Percentiles rank a stretch among this genome's conserved stretches.
Evolutionary conservation across 2,329 filamentous ascomycete species (phyloP).

Genomic region (Apiospora marii): DNA sequence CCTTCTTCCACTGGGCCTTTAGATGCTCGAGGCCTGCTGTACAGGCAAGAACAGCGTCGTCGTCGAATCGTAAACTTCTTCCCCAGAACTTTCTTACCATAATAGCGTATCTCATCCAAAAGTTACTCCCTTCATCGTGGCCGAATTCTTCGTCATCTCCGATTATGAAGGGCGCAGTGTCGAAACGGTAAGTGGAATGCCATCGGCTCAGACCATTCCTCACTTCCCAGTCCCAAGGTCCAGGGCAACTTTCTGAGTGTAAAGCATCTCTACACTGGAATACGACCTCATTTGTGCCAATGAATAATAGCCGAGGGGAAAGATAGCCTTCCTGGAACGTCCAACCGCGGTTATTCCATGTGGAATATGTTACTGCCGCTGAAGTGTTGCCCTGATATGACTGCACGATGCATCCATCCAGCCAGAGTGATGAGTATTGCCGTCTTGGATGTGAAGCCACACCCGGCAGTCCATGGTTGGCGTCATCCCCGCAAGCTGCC

Average conservation of each 20-base stretch:
- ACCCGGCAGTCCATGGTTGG: background rate
- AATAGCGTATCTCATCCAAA: no score
- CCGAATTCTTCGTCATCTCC: no score
- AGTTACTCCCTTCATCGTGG: no score
- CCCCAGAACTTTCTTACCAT: background rate
- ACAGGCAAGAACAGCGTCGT: background rate
- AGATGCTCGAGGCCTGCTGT: background rate
- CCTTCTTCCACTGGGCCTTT: background rate
- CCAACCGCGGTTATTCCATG: background rate
- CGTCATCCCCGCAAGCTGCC: background rate
- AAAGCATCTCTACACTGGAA: background rate
- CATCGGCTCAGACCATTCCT: background rate
- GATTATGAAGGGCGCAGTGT: no score
- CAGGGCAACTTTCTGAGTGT: background rate
- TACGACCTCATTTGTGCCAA: background rate
- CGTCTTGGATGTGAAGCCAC: background rate
- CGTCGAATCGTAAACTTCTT: background rate
- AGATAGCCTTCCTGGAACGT: background rate
- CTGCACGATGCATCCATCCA: background rate
- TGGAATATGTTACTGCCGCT: background rate
- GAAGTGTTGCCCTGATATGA: background rate
- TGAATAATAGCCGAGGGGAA: background rate
- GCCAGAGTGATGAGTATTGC: background rate
- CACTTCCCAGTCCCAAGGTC: background rate
- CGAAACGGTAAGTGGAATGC: no score